Evolutionary conservation across 495 filamentous ascomycete species (phyloP), one percentile per base, ranked within the genome.

Genomic region (Letharia lupina): DNA sequence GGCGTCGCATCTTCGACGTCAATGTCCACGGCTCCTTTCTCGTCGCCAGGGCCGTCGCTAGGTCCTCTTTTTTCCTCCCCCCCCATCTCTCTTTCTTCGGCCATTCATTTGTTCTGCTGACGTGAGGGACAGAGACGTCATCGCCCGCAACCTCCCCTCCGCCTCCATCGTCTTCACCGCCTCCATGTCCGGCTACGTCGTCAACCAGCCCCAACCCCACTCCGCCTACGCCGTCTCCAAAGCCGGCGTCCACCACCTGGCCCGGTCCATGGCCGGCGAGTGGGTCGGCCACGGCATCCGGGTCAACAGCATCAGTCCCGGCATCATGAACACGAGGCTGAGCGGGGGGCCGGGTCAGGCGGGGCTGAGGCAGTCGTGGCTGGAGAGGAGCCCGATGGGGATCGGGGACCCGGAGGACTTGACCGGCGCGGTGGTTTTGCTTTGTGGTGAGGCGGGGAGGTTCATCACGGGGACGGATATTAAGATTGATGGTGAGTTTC

Each of bases 381-480:
- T 84, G 63, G 82, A 82, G 28, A 75, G 86, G 44, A 92, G 88
- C 40, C 91, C 91, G 2, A 87, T 86, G 79, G 79, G 80, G 28
- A 84, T 93, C 65, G 91, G 91, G 20, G 79, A 76, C 58, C 86
- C 88, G 15, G 85, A 91, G 69, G 91, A 91, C 68, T 77, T 94
- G 20, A 91, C 91, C 71, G 87, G 86, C 16, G 81, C 91, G 37
- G 87, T 91, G 48, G 84, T 93, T 59, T 87, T 89, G 74, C 79
- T 96, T 54, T 86, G 87, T 5, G 89, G 87, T 47, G 86, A 90
- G 66, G 85, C 88, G 20, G 86, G 83, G 23, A 77, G 77, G 40
- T 96, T 89, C 76, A 89, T 93, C 79, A 95, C 89, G 23, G 91
- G 91, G 35, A 77, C 83, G 58, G 88, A 94, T 78, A 81, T 91